Conservation (phyloP, 1,284 basidiomycete genomes). For the Volvariella surrecta region DNA sequence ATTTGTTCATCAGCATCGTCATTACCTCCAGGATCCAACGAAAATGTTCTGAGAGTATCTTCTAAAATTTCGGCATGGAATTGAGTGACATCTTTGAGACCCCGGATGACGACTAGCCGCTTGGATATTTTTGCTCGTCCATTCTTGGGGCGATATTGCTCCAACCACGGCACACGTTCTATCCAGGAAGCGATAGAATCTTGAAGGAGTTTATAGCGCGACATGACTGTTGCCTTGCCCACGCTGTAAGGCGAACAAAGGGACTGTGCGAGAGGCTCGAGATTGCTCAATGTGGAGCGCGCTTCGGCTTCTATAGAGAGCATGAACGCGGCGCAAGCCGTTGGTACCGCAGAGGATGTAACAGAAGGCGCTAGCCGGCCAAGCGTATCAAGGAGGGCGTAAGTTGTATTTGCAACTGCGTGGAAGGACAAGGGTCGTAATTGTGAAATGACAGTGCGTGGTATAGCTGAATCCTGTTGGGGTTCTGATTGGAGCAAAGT, state of each 20-base stretch:
- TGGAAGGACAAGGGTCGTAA: conserved; percentile 35
- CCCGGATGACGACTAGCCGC: conserved; percentile 51
- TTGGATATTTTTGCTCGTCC: conserved; percentile 51
- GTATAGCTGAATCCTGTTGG: conserved; percentile 23
- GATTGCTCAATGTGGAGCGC: conserved; percentile 42
- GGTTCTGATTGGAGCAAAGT: conserved; percentile 24
- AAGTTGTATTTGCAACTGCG: conserved; percentile 43
- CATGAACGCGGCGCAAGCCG: conserved; percentile 62
- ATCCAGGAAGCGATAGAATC: conserved; percentile 51
- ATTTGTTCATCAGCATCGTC: conserved; percentile 20
- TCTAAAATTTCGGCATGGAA: conserved; percentile 55
- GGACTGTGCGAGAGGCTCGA: conserved; percentile 43
- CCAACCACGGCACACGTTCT: conserved; percentile 63
- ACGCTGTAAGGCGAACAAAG: conserved; percentile 44
- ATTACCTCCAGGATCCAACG: conserved; percentile 19
- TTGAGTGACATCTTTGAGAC: conserved; percentile 57
- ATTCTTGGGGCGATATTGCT: conserved; percentile 33
- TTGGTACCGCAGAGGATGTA: conserved; percentile 34
- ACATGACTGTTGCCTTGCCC: conserved; percentile 47
- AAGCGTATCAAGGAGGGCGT: conserved; percentile 44
- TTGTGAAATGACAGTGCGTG: conserved; percentile 26
- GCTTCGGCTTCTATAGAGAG: conserved; percentile 62
- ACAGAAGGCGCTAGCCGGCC: conserved; percentile 28
- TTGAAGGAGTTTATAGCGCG: conserved; percentile 57
- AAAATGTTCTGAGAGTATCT: conserved; percentile 27